phyloP scores from a whole-genome alignment of 768 basidiomycete genomes.

The Harrya chromipes region DNA sequence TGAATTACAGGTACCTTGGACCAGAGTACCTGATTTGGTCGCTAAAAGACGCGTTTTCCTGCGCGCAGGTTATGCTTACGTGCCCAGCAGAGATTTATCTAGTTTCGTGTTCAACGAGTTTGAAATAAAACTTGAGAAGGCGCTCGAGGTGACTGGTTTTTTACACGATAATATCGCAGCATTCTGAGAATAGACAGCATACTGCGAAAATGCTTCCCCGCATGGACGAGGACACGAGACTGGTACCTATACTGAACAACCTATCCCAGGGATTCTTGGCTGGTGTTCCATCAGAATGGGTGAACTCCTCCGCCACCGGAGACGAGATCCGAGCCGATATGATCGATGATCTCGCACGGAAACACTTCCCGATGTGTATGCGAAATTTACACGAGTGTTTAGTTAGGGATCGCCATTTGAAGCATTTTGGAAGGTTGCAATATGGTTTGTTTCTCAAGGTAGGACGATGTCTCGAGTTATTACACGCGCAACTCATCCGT shows the following conservation, averaged over 20 bases:
- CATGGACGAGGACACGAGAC: slow-evolving; percentile 90
- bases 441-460: slow-evolving; percentile 97
- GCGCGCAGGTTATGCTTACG: slow-evolving; percentile 83
- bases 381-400: slow-evolving; percentile 81
- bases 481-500: background rate
- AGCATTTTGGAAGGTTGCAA: slow-evolving; percentile 88
- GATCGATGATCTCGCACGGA: slow-evolving; percentile 81
- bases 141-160: slow-evolving; percentile 62
- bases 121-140: slow-evolving; percentile 62
- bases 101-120: slow-evolving; percentile 90
- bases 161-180: background rate
- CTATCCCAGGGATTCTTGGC: slow-evolving; percentile 92
- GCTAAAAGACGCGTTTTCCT: slow-evolving; percentile 78
- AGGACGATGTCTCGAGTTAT: slow-evolving; percentile 2
- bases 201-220: slow-evolving; percentile 87
- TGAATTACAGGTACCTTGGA: slow-evolving; percentile 85
- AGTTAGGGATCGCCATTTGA: slow-evolving; percentile 77
- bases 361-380: slow-evolving; percentile 97
- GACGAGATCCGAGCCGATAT: slow-evolving; percentile 88
- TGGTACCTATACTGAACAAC: slow-evolving; percentile 86
- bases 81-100: slow-evolving; percentile 70
- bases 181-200: slow-evolving; percentile 42
- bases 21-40: slow-evolving; percentile 89
- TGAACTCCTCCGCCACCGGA: slow-evolving; percentile 48
- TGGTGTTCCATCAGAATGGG: slow-evolving; percentile 85